Evolutionary conservation across 805 yeast species (phyloP).

Genomic region (Monosporozyma solicola): DNA sequence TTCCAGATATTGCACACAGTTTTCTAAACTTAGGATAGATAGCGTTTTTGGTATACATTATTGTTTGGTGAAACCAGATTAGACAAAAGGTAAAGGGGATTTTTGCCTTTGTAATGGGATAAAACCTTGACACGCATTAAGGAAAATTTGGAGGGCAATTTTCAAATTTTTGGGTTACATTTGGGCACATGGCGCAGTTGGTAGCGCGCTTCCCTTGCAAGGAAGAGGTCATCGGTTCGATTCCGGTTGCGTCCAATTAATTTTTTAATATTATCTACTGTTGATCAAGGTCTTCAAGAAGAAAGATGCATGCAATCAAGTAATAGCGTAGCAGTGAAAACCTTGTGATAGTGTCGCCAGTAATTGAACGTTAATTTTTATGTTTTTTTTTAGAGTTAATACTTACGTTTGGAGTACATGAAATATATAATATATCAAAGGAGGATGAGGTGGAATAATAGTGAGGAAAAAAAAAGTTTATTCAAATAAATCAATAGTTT

Average conservation of each 20-base stretch:
- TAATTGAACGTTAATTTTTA: neutral
- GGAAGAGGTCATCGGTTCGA: slow-evolving; percentile 74
- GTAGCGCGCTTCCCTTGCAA: slow-evolving; percentile 77
- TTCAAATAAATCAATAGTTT: neutral
- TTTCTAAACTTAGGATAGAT: too few species aligned
- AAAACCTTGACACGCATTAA: too few species aligned
- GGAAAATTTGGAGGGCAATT: neutral
- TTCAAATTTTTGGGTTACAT: neutral
- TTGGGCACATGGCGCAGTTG: slow-evolving; percentile 76
- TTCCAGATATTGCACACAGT: too few species aligned
- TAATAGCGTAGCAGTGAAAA: neutral
- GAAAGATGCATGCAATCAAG: too few species aligned
- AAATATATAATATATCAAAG: neutral
- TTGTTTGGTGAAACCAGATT: too few species aligned
- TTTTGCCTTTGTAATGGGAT: too few species aligned
- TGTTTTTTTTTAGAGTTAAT: neutral
- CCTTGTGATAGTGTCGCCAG: neutral
- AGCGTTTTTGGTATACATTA: too few species aligned
- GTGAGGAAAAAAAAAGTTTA: neutral
- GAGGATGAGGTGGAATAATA: neutral
- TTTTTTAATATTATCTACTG: slow-evolving; percentile 7
- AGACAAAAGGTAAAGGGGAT: too few species aligned
- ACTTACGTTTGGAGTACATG: neutral
- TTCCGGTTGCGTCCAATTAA: slow-evolving; percentile 59
- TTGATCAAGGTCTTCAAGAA: too few species aligned